These are phyloP conservation scores for Cystofilobasidium bisporidii DNA, from an alignment of 768 basidiomycete species.

Conservation along the genomic window DNA sequence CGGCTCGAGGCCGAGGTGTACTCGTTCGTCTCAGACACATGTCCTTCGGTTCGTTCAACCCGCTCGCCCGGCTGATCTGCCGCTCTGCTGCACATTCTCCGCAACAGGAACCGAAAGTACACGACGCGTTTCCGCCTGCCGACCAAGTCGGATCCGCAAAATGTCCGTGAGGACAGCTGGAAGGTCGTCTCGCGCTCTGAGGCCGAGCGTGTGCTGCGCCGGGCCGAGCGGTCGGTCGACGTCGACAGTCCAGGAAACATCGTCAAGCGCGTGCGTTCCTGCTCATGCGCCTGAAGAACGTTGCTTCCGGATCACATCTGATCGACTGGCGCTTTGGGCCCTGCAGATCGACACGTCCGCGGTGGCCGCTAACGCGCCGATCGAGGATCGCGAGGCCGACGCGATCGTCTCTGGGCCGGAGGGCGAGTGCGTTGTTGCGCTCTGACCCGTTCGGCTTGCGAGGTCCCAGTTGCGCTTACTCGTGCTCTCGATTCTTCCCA, in stretches of 20 bases:
- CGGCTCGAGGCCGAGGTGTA: neutral
- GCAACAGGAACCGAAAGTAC: neutral
- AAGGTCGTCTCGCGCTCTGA: slow-evolving; percentile 5
- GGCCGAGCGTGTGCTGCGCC: slow-evolving; percentile 10
- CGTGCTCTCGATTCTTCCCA: slow-evolving; percentile 44
- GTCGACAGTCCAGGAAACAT: slow-evolving; percentile 8
- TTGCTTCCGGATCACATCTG: no score
- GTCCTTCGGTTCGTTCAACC: no score
- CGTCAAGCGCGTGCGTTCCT: slow-evolving; percentile 1
- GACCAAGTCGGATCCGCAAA: slow-evolving; percentile 4
- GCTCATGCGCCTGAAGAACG: no score
- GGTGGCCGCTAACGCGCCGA: slow-evolving; percentile 75
- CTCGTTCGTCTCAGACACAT: neutral
- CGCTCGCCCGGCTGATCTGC: neutral
- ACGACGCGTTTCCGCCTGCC: slow-evolving; percentile 1
- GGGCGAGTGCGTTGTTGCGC: slow-evolving; percentile 22
- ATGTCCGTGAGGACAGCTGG: slow-evolving; percentile 19
- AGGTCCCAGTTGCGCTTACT: no score
- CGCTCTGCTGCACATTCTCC: neutral
- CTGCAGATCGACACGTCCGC: slow-evolving; percentile 62
- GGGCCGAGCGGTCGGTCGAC: neutral
- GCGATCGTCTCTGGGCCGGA: slow-evolving; percentile 48
- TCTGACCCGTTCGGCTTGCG: neutral
- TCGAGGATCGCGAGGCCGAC: slow-evolving; percentile 77
- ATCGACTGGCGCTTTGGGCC: no score